Evolutionary conservation across 1,284 basidiomycete species (phyloP), one percentile per base, ranked within the genome.

Genomic region (Leccinum ponderosum): DNA sequence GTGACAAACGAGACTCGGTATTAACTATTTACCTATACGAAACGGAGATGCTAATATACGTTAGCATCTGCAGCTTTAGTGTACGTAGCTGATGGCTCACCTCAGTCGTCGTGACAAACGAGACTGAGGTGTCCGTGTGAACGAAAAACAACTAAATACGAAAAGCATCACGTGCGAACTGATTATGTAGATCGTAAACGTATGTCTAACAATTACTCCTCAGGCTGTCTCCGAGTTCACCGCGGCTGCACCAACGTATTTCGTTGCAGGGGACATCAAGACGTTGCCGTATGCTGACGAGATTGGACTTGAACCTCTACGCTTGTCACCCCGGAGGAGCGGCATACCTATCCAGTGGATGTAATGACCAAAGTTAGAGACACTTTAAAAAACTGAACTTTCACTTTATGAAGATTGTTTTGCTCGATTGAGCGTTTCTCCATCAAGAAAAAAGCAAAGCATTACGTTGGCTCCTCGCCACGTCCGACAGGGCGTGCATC

Each of bases 271-370:
- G 60, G 87, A 96, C 73, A 78, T 87, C 67, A 77, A 82, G 70
- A 73, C 84, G 47, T 83, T 97, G 56, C 95, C 95, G 51, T 91
- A 90, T 75, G 84, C 87, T 58, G 93, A 95, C 73, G 94, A 95
- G 77, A 77, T 95, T 67, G 93, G 91, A 63, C 85, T 95, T 68
- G 93, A 77, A 86, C 2, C 37, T 58, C 42, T 27, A 20, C 27
- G 33, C 22, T 58, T 53, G 35, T 48, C 33, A 42, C 35, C 22
- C 27, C 33, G 42, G 33, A 55, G 52, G 55, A 50, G 53, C 37
- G 56, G 57, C 57, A 61, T 62, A 66, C 66, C 63, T 68, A 55
- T 55, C 52, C 15, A n/a, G 56, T 55, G 31, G 59, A 58, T 64
- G 64, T 71, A 62, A 63, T 62, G 58, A 57, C 60, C 27, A 60